Evolutionary conservation across 2,329 filamentous ascomycete species (phyloP).

Genomic region (Penicillium concentricum): DNA sequence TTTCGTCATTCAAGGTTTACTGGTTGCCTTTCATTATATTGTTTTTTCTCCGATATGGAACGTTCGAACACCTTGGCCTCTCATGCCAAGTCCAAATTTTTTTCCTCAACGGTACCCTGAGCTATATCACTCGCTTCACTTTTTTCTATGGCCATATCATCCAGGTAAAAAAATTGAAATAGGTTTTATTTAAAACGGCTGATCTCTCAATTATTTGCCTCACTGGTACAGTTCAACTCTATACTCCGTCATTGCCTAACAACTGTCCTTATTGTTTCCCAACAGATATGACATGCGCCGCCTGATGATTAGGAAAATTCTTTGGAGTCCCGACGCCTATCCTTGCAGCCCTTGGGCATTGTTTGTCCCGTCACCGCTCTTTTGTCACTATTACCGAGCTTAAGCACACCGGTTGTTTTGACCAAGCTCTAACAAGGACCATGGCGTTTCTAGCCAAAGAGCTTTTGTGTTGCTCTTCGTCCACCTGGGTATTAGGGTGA

Average conservation of each 20-base stretch:
- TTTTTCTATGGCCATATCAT: too few species aligned
- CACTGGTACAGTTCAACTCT: background rate
- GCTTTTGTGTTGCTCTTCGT: background rate
- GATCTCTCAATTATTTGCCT: background rate
- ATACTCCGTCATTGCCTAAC: background rate
- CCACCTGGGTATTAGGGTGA: background rate
- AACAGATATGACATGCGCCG: background rate
- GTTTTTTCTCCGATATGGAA: background rate
- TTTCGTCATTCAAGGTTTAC: too few species aligned
- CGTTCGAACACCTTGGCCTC: background rate
- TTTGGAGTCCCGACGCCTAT: background rate
- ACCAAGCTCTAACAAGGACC: background rate
- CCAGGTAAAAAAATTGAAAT: background rate
- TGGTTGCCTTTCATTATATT: background rate
- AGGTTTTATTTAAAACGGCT: background rate
- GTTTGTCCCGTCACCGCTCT: conserved; percentile 4
- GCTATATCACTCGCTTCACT: too few species aligned
- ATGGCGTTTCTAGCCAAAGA: background rate
- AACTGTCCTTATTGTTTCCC: background rate
- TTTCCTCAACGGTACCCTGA: too few species aligned
- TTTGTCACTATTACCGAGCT: background rate
- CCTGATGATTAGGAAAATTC: background rate
- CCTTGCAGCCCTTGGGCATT: conserved; percentile 3
- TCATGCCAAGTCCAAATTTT: background rate
- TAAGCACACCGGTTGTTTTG: background rate